A percentile compares a stretch with the other conserved stretches of the same genome.
phyloP scores from a whole-genome alignment of 2,329 filamentous ascomycete species.

The Cladosporium phlei region DNA sequence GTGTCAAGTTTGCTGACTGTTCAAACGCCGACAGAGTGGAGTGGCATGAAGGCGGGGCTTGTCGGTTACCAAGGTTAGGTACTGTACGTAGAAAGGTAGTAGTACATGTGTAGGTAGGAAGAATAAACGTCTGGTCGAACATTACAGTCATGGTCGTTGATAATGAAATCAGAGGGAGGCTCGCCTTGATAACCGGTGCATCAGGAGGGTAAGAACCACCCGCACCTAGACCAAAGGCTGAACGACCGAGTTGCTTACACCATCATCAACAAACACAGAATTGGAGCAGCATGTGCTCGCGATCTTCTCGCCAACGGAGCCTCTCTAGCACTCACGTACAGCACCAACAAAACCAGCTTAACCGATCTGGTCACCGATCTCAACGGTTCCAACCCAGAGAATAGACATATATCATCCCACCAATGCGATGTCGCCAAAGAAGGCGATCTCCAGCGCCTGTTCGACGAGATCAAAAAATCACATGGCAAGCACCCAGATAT shows the following conservation, averaged over 20 bases:
- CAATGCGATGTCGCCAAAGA: conserved; percentile 54
- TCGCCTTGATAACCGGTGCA: conserved; percentile 58
- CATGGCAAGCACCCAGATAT: conserved; percentile 60
- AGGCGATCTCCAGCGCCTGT: conserved; percentile 51
- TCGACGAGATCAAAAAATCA: conserved; percentile 48
- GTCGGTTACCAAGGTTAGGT: not conserved
- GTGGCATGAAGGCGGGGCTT: no score
- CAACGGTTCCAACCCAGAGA: conserved; percentile 19
- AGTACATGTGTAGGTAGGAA: no score
- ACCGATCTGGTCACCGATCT: conserved; percentile 38
- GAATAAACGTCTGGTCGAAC: not conserved
- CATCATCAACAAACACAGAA: conserved; percentile 38
- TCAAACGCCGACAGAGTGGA: not conserved
- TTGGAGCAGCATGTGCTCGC: conserved; percentile 55
- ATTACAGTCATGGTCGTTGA: conserved; percentile 21
- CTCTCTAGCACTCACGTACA: conserved; percentile 58
- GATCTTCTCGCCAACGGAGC: conserved; percentile 50
- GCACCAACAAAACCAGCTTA: conserved; percentile 46
- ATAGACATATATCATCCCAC: conserved; percentile 49
- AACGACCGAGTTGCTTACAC: not conserved
- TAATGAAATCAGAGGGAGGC: conserved; percentile 45
- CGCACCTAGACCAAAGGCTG: no score
- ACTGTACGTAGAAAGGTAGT: no score
- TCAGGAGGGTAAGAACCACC: conserved; percentile 52
- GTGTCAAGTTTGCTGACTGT: not conserved